Conservation (phyloP, 2,329 filamentous ascomycete species). For the Monosporascus cannonballus region DNA sequence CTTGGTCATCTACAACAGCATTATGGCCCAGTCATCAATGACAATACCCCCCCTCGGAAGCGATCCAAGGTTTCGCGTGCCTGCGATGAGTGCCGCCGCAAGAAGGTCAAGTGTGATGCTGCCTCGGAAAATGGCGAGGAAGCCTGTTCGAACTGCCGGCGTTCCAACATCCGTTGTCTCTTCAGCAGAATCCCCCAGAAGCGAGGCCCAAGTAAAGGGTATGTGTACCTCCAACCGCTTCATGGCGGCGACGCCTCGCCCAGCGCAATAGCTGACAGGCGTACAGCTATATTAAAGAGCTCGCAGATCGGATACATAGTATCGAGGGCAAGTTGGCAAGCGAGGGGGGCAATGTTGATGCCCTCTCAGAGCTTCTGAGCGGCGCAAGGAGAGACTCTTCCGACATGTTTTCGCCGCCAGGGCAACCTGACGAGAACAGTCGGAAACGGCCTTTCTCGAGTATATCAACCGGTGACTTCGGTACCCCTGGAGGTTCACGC, state of each 20-base stretch:
- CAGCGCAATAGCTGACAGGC: not conserved
- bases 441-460: slow-evolving; percentile 31
- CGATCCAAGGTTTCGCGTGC: slow-evolving; percentile 82
- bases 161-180: slow-evolving; percentile 69
- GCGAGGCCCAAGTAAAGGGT: slow-evolving; percentile 78
- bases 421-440: slow-evolving; percentile 30
- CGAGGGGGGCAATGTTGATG: slow-evolving; percentile 38
- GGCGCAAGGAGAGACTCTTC: slow-evolving; percentile 31
- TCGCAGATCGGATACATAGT: slow-evolving; percentile 76
- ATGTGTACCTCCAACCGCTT: not conserved
- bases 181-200: slow-evolving; percentile 88
- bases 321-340: slow-evolving; percentile 72
- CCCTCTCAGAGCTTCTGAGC: slow-evolving; percentile 35
- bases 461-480: slow-evolving; percentile 28
- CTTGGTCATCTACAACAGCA: slow-evolving; percentile 33
- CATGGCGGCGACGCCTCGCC: not conserved
- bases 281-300: slow-evolving; percentile 73
- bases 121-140: slow-evolving; percentile 65
- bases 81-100: slow-evolving; percentile 82
- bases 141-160: slow-evolving; percentile 75
- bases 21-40: slow-evolving; percentile 34
- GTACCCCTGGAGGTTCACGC: slow-evolving; percentile 34
- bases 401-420: slow-evolving; percentile 48
- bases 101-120: slow-evolving; percentile 87
- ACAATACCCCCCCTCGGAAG: slow-evolving; percentile 64